These are phyloP conservation scores for Kodamaea anthophila DNA, from an alignment of 1,139 yeast genomes.

Conservation along the genomic window DNA sequence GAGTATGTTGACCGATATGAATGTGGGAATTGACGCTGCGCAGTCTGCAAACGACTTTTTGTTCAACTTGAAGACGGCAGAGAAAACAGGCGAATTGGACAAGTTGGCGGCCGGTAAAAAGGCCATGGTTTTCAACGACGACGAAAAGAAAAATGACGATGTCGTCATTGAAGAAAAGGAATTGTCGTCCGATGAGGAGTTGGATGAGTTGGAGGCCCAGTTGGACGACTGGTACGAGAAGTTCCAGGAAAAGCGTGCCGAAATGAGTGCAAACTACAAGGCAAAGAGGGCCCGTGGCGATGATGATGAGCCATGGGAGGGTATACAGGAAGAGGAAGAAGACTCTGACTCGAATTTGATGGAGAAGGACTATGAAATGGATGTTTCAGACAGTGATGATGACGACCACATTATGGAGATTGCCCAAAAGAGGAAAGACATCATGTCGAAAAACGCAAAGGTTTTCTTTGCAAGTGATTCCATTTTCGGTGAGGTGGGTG, in stretches of 20 bases:
- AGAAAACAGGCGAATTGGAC: conserved; percentile 75
- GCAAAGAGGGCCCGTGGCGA: conserved; percentile 81
- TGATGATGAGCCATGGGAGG: conserved; percentile 78
- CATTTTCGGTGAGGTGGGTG: conserved; percentile 58
- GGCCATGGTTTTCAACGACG: conserved; percentile 62
- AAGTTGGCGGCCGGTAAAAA: conserved; percentile 76
- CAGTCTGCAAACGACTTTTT: conserved; percentile 71
- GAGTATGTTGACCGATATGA: conserved; percentile 92
- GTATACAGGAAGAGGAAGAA: conserved; percentile 50
- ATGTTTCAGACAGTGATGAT: conserved; percentile 35
- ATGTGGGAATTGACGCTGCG: conserved; percentile 93
- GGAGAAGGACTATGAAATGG: conserved; percentile 42
- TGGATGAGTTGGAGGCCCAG: conserved; percentile 73
- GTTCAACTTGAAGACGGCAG: conserved; percentile 77
- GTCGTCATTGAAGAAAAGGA: conserved; percentile 43
- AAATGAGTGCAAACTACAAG: conserved; percentile 69
- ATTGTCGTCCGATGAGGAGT: conserved; percentile 49
- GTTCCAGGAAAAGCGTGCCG: conserved; percentile 69
- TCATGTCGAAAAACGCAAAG: conserved; percentile 66
- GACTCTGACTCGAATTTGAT: conserved; percentile 34
- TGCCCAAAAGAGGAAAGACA: conserved; percentile 44
- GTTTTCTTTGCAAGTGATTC: conserved; percentile 71
- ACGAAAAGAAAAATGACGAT: conserved; percentile 47
- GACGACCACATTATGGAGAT: conserved; percentile 64
- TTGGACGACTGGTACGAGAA: conserved; percentile 75